Conservation (phyloP, 306 rosid species). For the Delonix regia region DNA sequence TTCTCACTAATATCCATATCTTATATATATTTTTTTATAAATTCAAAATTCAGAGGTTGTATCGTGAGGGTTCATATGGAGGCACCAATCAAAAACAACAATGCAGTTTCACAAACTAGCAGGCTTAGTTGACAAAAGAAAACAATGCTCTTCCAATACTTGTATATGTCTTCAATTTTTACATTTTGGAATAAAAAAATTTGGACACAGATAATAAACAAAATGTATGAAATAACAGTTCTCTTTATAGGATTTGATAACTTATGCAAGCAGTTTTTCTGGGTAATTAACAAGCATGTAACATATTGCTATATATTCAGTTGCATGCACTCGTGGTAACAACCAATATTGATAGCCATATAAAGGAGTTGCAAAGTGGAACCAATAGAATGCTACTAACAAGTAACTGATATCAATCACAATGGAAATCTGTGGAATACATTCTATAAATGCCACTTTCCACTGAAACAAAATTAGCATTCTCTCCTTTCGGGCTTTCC, state of each 20-base stretch:
- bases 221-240: not conserved
- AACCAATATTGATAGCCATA: not conserved
- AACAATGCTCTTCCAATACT: not conserved
- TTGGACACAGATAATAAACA: not conserved
- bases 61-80: conserved; percentile 7
- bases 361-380: not conserved
- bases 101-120: not conserved
- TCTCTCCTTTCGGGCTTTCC: not conserved
- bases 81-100: not conserved
- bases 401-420: not conserved
- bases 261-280: not conserved
- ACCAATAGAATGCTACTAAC: conserved; percentile 4
- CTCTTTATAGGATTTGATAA: not conserved
- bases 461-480: conserved; percentile 1
- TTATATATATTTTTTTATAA: not conserved
- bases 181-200: not conserved
- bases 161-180: not conserved
- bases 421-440: not conserved
- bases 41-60: not conserved
- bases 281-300: not conserved
- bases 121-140: not conserved
- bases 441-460: conserved; percentile 8
- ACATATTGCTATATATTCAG: not conserved
- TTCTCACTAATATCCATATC: not conserved
- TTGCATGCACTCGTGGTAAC: not conserved